These are phyloP conservation scores for Penicillium sp. DNA, from an alignment of 2,329 filamentous ascomycete species.

Conservation along the genomic window DNA sequence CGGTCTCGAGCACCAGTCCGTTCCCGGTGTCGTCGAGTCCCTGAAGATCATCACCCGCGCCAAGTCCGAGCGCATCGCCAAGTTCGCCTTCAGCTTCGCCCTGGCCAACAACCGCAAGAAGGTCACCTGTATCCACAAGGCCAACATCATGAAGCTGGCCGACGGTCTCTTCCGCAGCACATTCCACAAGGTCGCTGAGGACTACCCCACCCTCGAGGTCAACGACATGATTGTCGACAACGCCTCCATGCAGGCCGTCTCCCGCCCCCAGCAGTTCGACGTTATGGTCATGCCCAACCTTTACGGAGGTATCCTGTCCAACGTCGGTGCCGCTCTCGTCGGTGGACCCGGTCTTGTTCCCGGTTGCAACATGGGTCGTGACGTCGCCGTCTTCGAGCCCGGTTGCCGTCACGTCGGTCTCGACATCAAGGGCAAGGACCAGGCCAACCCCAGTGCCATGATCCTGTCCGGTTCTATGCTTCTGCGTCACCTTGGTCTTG, in stretches of 20 bases:
- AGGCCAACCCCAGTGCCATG: conserved; percentile 96
- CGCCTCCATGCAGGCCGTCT: conserved; percentile 98
- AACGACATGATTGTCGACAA: conserved; percentile 99
- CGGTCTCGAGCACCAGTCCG: conserved; percentile 97
- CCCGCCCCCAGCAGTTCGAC: conserved; percentile 95
- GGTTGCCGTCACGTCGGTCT: conserved; percentile 99
- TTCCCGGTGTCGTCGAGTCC: conserved; percentile 93
- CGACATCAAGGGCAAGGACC: conserved; percentile 99
- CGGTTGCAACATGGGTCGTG: conserved; percentile 98
- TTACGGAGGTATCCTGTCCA: conserved; percentile 98
- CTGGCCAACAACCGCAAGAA: conserved; percentile 99
- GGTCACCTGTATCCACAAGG: conserved; percentile 99
- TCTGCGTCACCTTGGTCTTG: conserved; percentile 91
- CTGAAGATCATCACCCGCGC: conserved; percentile 99
- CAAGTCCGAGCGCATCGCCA: conserved; percentile 98
- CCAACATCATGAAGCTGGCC: conserved; percentile 99
- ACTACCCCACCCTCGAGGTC: conserved; percentile 92
- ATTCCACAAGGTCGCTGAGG: conserved; percentile 88
- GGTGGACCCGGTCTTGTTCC: conserved; percentile 96
- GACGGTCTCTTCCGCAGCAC: conserved; percentile 98
- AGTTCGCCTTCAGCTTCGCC: conserved; percentile 97
- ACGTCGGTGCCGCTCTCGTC: conserved; percentile 96
- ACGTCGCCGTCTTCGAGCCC: conserved; percentile 97
- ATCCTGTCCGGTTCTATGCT: conserved; percentile 96
- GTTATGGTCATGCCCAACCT: conserved; percentile 99